Evolutionary conservation across 768 basidiomycete species (phyloP).

Genomic region (Phanerochaete carnosa): DNA sequence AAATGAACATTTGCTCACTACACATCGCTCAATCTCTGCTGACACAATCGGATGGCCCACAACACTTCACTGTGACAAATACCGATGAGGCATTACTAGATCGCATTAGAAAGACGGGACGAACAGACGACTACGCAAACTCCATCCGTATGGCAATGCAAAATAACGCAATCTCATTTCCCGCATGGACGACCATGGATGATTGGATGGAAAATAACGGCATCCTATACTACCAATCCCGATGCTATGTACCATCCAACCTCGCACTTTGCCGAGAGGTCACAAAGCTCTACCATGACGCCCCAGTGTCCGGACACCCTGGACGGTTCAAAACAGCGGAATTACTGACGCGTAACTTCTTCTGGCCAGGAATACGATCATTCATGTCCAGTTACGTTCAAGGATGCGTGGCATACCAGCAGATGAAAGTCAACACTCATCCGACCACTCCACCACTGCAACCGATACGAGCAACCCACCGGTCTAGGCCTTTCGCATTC

Average conservation of each 20-base stretch:
- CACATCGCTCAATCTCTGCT: background rate
- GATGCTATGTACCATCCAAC: conserved; percentile 1
- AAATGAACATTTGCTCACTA: background rate
- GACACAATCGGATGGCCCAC: background rate
- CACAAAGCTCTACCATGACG: conserved; percentile 23
- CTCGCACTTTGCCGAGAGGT: background rate
- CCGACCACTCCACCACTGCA: conserved; percentile 9
- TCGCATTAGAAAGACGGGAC: background rate
- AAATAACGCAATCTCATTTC: conserved; percentile 20
- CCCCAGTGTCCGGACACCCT: conserved; percentile 23
- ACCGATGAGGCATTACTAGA: background rate
- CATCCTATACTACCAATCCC: background rate
- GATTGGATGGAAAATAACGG: background rate
- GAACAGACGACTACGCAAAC: conserved; percentile 7
- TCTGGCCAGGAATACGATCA: conserved; percentile 25
- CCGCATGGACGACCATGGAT: conserved; percentile 2
- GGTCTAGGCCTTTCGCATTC: conserved; percentile 14
- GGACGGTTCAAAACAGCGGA: conserved; percentile 24
- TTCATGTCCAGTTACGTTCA: conserved; percentile 21
- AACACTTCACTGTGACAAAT: background rate
- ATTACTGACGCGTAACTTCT: conserved; percentile 21
- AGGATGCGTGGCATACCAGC: conserved; percentile 26
- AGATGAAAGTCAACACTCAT: conserved; percentile 19
- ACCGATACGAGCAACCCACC: background rate
- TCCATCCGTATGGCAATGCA: conserved; percentile 6